Percentiles rank a stretch among this genome's conserved stretches.
These are phyloP conservation scores for Ceratocystis variospora DNA, from an alignment of 2,329 filamentous ascomycete species.

Conservation along the genomic window DNA sequence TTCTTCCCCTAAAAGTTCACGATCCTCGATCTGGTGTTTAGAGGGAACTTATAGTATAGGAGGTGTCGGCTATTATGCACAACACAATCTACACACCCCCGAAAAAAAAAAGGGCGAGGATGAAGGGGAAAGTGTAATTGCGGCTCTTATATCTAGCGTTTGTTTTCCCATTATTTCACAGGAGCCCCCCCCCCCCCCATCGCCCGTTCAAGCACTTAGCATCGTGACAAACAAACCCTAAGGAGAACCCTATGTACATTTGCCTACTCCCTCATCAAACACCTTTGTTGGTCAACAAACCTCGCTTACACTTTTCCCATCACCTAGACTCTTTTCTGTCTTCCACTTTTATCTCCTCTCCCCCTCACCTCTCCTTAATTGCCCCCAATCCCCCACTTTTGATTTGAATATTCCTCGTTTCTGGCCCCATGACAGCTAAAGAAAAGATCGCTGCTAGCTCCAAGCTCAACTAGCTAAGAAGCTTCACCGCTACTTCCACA, in stretches of 20 bases:
- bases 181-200: no score
- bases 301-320: background rate
- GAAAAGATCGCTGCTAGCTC: background rate
- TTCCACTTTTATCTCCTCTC: background rate
- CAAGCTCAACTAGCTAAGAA: constrained; percentile 2
- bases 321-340: background rate
- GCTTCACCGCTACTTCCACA: constrained; percentile 6
- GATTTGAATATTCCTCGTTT: background rate
- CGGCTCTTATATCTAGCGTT: background rate
- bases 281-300: no score
- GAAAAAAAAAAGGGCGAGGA: no score
- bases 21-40: constrained; percentile 3
- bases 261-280: background rate
- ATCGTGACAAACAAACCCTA: background rate
- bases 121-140: no score
- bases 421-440: background rate
- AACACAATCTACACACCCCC: no score
- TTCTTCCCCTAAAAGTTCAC: background rate
- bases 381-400: constrained; percentile 3
- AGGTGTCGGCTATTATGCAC: no score
- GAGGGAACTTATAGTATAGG: background rate
- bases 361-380: background rate
- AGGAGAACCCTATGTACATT: no score
- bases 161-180: background rate
- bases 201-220: no score